Base-by-base conservation (phyloP, 805 yeast genomes). In the Saccharomycopsis synnaedendra region DNA sequence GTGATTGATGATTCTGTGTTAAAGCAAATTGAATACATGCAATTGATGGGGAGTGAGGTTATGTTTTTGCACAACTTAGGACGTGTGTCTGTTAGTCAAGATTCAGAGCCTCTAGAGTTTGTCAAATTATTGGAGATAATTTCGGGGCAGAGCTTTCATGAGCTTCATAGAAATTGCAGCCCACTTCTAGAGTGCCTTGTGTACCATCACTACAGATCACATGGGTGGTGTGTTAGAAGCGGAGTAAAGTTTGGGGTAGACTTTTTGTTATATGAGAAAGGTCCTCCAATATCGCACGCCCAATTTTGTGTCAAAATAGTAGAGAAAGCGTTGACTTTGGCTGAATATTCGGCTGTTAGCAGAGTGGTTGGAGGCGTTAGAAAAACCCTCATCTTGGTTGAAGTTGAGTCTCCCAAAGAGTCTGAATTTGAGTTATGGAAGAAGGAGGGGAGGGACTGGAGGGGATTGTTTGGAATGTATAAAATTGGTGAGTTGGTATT, bases 231-330 rank as follows among this genome's bases (percentile, higher is more conserved):
- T 67, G 93, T 82, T 3, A 71, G 94, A 50, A 76, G 89, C 0
- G 98, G 97, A 0, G 75, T 88, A 48, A 93, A 93, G 62, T 93
- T 93, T 62, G 96, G 96, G 2, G 75, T 85, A n/a, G 94, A 89
- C 57, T 82, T 69, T 62, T 65, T 93, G 5, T 68, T 93, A 4
- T 93, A 93, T 62, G 78, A 82, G 46, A 70, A 90, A 49, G 99
- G 99, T 0, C 98, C 97, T 5, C 97, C 97, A 1, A 87, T 89
- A 61, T 78, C 82, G 44, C 99, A 93, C 61, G 97, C 98, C 0
- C 95, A 88, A 60, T 85, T 77, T 61, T 85, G 90, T 5, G 66
- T 86, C 3, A 58, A 74, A 42, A 66, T 84, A 4, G 50, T 77
- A 31, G 70, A 74, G 30, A 36, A 19, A 62, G 34, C 64, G 64